A percentile compares a stretch with the other conserved stretches of the same genome.
These are phyloP conservation scores for Pseudopithomyces maydicus DNA, from an alignment of 2,329 filamentous ascomycete species.

Conservation along the genomic window DNA sequence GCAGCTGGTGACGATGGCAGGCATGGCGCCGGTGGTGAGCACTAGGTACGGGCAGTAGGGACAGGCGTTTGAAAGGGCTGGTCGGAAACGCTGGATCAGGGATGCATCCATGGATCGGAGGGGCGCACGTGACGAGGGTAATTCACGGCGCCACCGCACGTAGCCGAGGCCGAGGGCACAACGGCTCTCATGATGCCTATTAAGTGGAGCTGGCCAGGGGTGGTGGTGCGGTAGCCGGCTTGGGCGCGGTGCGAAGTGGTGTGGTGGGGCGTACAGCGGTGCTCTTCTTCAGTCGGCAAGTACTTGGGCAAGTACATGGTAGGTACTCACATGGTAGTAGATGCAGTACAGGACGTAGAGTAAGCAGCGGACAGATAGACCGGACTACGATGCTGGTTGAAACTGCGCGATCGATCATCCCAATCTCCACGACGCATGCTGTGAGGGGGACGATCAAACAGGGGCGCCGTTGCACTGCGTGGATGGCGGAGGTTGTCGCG, in stretches of 20 bases:
- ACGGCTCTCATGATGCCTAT: constrained; percentile 1
- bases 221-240: background rate
- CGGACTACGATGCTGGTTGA: background rate
- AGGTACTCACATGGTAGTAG: too few species aligned
- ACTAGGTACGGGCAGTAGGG: background rate
- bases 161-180: background rate
- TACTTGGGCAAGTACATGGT: too few species aligned
- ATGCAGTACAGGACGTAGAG: background rate
- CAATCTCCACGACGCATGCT: constrained; percentile 3
- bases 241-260: background rate
- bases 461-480: constrained; percentile 7
- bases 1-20: background rate
- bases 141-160: background rate
- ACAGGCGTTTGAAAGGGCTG: background rate
- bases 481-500: background rate
- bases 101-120: background rate
- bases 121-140: background rate
- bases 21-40: background rate
- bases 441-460: constrained; percentile 15
- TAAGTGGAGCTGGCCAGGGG: constrained; percentile 3
- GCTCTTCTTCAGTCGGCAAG: too few species aligned
- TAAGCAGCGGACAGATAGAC: too few species aligned
- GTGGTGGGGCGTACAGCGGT: constrained; percentile 1
- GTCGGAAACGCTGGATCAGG: background rate
- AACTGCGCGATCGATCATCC: background rate